phyloP scores from a whole-genome alignment of 768 basidiomycete species.

The Candolleomyces efflorescens region DNA sequence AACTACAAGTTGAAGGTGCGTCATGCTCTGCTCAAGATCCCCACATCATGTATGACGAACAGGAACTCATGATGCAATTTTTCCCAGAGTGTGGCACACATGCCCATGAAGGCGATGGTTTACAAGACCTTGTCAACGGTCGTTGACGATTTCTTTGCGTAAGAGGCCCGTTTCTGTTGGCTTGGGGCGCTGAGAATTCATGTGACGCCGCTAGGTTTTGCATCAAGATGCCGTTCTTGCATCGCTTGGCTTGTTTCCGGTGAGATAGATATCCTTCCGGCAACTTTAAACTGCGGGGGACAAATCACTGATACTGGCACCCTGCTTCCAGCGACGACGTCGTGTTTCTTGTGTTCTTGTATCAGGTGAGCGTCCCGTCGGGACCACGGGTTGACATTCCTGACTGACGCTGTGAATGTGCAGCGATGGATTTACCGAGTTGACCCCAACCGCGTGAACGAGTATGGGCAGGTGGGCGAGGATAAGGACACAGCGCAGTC shows the following conservation, averaged over 20 bases:
- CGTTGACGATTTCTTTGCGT: conserved; percentile 93
- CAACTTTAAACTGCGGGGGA: conserved; percentile 13
- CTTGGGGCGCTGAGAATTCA: conserved; percentile 12
- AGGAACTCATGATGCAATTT: background rate
- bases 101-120: conserved; percentile 98
- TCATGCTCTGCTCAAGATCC: conserved; percentile 19
- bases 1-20: conserved; percentile 93
- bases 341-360: conserved; percentile 88
- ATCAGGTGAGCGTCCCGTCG: conserved; percentile 61
- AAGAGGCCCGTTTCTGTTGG: conserved; percentile 25
- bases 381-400: conserved; percentile 1
- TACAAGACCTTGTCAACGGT: conserved; percentile 90
- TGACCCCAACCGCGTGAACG: conserved; percentile 92
- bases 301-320: conserved; percentile 13
- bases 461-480: conserved; percentile 84
- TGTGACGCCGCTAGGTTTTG: conserved; percentile 57
- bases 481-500: conserved; percentile 38
- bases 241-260: conserved; percentile 85
- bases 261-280: conserved; percentile 21
- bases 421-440: conserved; percentile 97
- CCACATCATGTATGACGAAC: conserved; percentile 1
- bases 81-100: conserved; percentile 85
- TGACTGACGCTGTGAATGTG: conserved; percentile 11
- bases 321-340: conserved; percentile 60
- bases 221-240: conserved; percentile 95